Evolutionary conservation across 208 protist species (phyloP).

Genomic region (Phytomonas francai): DNA sequence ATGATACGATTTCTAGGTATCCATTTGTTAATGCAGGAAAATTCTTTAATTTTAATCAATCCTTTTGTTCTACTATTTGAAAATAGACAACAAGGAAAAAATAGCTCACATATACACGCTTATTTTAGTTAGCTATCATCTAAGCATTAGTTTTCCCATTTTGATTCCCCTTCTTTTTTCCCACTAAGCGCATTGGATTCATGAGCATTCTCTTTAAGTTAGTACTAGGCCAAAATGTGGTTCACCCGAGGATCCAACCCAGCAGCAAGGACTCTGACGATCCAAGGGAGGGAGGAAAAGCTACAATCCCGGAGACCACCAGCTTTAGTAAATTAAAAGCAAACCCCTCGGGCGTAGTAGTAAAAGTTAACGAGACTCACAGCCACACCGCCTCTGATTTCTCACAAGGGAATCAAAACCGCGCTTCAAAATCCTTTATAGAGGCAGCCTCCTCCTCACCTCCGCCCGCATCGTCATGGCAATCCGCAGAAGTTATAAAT

Average conservation of each 20-base stretch:
- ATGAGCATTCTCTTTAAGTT: slow-evolving; percentile 78
- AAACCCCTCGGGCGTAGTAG: neutral
- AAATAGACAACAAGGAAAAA: neutral
- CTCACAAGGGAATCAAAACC: neutral
- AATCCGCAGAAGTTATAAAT: neutral
- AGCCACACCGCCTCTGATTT: neutral
- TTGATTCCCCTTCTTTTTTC: slow-evolving; percentile 1
- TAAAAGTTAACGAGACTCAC: neutral
- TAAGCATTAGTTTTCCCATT: slow-evolving; percentile 5
- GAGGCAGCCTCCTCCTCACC: neutral
- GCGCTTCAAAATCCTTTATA: neutral
- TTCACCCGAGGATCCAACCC: slow-evolving; percentile 36
- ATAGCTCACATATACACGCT: neutral
- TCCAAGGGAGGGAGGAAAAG: neutral
- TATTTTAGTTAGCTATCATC: neutral
- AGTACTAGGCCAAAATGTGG: slow-evolving; percentile 67
- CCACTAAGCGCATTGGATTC: neutral
- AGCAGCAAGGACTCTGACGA: neutral
- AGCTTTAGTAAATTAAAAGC: too few species aligned
- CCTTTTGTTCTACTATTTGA: neutral
- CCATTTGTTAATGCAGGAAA: too few species aligned
- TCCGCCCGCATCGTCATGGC: neutral
- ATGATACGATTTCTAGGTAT: too few species aligned
- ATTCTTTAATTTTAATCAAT: neutral
- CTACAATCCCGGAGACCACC: neutral